Evolutionary conservation across 1,284 basidiomycete species (phyloP), one percentile per base, ranked within the genome.

Genomic region (Fereydounia khargensis): DNA sequence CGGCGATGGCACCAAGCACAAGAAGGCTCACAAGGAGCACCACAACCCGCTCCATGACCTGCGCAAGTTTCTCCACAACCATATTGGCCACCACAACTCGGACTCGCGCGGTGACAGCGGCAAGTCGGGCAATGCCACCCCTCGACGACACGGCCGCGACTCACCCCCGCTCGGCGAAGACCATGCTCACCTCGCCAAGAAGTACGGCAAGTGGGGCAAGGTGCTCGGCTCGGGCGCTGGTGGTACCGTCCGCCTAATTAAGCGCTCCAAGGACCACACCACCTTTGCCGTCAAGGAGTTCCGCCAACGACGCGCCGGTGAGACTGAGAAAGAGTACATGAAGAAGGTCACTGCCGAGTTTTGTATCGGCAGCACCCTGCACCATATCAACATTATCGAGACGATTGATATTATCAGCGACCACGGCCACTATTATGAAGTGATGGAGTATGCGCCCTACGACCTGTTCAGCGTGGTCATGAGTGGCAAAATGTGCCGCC

Each of bases 401-500:
- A 98, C 95, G 22, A 86, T 99, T 61, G 95, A 99, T 77, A 98
- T 99, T 76, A 91, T 98, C 59, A 89, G 86, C 52, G 94, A 98
- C 79, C 89, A 94, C 73, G 92, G 92, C 6, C 91, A 94, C 76
- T 98, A 91, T 78, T 98, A 73, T 52, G 70, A 75, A 33, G 73
- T 75, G 21, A 99, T 99, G 95, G 92, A 98, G 79, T 98, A 96
- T 71, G 95, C 95, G 1, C 94, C 95, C 13, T 95, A 87, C 76
- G 95, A 99, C 79, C 84, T 99, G 41, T 99, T 99, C 80, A 90
- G 87, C 47, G 91, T 98, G 70, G 95, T 99, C 80, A 99, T 99
- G 95, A 94, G 92, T 23, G 89, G 91, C 60, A 94, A 91, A 79
- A 99, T 99, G 95, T 85, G 86, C 48, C 86, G 92, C 21, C 91